Conservation (phyloP, 805 yeast genomes). For the Ogataea glucozyma region DNA sequence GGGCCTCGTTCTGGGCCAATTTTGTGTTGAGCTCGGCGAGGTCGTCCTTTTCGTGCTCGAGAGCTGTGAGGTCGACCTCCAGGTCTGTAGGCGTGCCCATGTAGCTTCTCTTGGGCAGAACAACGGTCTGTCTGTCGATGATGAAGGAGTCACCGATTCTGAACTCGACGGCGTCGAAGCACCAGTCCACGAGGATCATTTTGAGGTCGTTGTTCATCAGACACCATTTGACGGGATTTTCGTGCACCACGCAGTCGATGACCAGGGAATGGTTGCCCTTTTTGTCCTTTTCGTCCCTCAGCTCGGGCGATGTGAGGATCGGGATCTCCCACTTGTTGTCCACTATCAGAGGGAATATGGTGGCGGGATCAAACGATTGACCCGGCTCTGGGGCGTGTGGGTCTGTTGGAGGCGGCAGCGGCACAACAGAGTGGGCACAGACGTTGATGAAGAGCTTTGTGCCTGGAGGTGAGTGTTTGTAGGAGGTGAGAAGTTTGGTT, state of each 20-base stretch:
- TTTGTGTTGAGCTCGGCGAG: slow-evolving; percentile 32
- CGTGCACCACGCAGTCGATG: slow-evolving; percentile 78
- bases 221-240: slow-evolving; percentile 62
- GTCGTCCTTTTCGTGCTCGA: slow-evolving; percentile 39
- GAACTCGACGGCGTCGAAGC: slow-evolving; percentile 73
- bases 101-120: slow-evolving; percentile 67
- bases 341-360: slow-evolving; percentile 62
- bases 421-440: slow-evolving; percentile 66
- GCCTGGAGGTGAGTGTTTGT: slow-evolving; percentile 31
- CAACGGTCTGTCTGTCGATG: slow-evolving; percentile 59
- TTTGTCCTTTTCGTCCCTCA: slow-evolving; percentile 60
- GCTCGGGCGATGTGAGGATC: slow-evolving; percentile 61
- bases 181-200: slow-evolving; percentile 76
- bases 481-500: slow-evolving; percentile 48
- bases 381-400: slow-evolving; percentile 7
- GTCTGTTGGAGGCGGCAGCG: slow-evolving; percentile 46
- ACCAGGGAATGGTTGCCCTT: slow-evolving; percentile 65
- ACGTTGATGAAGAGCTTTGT: slow-evolving; percentile 79
- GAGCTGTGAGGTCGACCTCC: slow-evolving; percentile 43
- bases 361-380: slow-evolving; percentile 50
- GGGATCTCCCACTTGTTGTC: slow-evolving; percentile 86
- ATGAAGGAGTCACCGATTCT: slow-evolving; percentile 32
- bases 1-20: slow-evolving; percentile 43
- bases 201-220: slow-evolving; percentile 57
- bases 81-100: slow-evolving; percentile 64